Conservation (phyloP, 202 grass and related monocot genomes). For the Zizania palustris region DNA sequence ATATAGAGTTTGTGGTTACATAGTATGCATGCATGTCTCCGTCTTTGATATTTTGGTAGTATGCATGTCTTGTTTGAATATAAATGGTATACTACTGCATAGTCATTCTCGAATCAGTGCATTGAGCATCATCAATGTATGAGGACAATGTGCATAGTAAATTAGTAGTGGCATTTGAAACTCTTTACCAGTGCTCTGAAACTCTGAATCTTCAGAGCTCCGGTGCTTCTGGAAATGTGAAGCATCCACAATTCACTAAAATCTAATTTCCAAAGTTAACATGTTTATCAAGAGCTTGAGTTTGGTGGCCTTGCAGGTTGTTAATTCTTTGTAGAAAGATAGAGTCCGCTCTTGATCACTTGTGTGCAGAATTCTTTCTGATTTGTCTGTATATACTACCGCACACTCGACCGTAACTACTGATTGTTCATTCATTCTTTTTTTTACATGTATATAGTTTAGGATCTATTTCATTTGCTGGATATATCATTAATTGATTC, state of each 20-base stretch:
- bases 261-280: neutral
- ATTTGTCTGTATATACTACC: no score
- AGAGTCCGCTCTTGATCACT: no score
- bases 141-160: neutral
- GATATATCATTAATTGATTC: no score
- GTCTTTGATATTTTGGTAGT: slow-evolving; percentile 9
- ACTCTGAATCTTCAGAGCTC: slow-evolving; percentile 5
- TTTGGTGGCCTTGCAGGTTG: slow-evolving; percentile 1
- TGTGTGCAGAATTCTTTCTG: no score
- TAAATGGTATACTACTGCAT: neutral
- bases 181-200: neutral
- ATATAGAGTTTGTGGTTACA: neutral
- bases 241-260: neutral
- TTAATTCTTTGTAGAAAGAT: no score
- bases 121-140: neutral
- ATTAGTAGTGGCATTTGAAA: slow-evolving; percentile 9
- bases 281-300: neutral
- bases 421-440: no score
- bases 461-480: no score
- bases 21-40: neutral
- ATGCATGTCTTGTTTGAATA: neutral
- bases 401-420: no score
- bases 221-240: neutral
- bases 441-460: no score
- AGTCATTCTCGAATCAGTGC: no score